Percentiles rank a stretch among this genome's conserved stretches.
Evolutionary conservation across 169 alveolate species (phyloP).

Genomic region (Plasmodium vinckei): DNA sequence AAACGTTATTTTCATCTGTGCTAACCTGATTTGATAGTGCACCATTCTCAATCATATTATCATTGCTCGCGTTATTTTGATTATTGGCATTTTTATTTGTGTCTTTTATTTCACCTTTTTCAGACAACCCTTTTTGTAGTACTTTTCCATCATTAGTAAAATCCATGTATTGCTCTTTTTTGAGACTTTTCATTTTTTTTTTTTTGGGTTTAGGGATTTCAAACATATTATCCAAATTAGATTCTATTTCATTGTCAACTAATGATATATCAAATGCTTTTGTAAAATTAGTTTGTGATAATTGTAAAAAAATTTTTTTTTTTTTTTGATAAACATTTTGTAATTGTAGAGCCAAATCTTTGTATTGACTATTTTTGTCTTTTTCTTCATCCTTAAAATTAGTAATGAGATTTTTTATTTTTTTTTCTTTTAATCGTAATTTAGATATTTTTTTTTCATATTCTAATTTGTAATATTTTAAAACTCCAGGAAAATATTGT

Average conservation of each 20-base stretch:
- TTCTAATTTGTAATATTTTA: constrained; percentile 54
- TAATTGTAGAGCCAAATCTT: background rate
- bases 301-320: constrained; percentile 26
- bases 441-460: constrained; percentile 47
- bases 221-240: constrained; percentile 38
- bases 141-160: background rate
- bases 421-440: constrained; percentile 49
- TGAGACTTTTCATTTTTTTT: constrained; percentile 18
- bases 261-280: constrained; percentile 50
- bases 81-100: background rate
- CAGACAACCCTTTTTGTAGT: background rate
- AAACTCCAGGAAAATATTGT: constrained; percentile 59
- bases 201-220: constrained; percentile 50
- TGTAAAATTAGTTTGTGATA: constrained; percentile 41
- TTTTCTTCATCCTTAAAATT: background rate
- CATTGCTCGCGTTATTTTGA: background rate
- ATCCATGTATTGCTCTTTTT: constrained; percentile 2
- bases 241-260: constrained; percentile 55
- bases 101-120: background rate
- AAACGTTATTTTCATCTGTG: background rate
- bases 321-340: constrained; percentile 32
- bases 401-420: constrained; percentile 19
- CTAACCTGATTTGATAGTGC: no score
- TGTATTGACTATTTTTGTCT: background rate
- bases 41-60: background rate